A percentile compares a stretch with the other conserved stretches of the same genome.
These are phyloP conservation scores for Mimosa bimucronata DNA, from an alignment of 306 rosid genomes.

Conservation along the genomic window DNA sequence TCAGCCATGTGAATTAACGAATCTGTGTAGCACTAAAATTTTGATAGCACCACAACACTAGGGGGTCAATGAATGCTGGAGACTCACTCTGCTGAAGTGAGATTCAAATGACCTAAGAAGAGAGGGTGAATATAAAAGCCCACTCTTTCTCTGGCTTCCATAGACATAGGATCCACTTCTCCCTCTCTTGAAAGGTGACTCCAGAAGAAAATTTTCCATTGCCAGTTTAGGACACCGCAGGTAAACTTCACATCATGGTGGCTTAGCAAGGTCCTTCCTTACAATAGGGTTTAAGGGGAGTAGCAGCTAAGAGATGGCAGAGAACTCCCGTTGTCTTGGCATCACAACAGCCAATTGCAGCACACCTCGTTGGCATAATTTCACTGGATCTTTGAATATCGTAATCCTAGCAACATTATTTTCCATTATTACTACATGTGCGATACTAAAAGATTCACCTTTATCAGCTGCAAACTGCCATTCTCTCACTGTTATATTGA, in stretches of 20 bases:
- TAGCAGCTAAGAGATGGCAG: slow-evolving; percentile 48
- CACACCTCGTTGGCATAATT: slow-evolving; percentile 64
- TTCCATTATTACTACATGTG: slow-evolving; percentile 58
- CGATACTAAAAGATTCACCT: slow-evolving; percentile 77
- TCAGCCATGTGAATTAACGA: background rate
- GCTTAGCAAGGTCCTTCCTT: slow-evolving; percentile 15
- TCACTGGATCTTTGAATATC: slow-evolving; percentile 68
- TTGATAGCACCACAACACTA: background rate
- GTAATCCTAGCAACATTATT: slow-evolving; percentile 59
- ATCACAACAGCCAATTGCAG: slow-evolving; percentile 68
- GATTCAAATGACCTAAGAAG: background rate
- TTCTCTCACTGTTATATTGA: slow-evolving; percentile 67
- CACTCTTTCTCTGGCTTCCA: background rate
- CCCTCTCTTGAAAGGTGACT: background rate
- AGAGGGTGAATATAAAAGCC: background rate
- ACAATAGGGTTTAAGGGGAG: background rate
- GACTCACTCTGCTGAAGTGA: background rate
- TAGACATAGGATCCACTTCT: background rate
- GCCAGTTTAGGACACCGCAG: slow-evolving; percentile 9
- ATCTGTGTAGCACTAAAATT: background rate
- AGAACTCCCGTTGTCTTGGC: slow-evolving; percentile 58
- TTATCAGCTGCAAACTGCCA: slow-evolving; percentile 82
- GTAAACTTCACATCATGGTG: background rate
- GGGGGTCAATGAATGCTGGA: slow-evolving; percentile 3
- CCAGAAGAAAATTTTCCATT: background rate